phyloP scores from a whole-genome alignment of 768 basidiomycete genomes.

The Boletus reticulatus region DNA sequence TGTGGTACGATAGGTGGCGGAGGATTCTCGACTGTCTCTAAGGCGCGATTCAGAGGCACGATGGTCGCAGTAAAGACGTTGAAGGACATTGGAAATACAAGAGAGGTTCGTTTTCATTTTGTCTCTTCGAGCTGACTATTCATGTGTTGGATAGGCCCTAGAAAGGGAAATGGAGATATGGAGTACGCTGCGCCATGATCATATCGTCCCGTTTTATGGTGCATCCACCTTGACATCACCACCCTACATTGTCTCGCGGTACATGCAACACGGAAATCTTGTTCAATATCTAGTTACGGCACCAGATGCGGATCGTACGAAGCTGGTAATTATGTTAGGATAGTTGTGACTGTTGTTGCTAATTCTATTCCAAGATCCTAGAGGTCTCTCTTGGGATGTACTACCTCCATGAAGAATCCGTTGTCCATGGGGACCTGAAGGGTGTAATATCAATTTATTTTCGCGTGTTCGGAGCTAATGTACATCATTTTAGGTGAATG shows the following conservation, averaged over 20 bases:
- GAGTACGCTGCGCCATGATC: constrained; percentile 8
- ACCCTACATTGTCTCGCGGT: constrained; percentile 9
- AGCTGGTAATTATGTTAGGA: not conserved
- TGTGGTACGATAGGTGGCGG: constrained; percentile 24
- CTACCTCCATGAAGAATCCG: constrained; percentile 12
- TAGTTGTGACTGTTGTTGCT: not conserved
- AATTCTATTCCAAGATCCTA: not conserved
- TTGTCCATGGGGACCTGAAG: constrained; percentile 32
- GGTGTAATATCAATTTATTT: constrained; percentile 12
- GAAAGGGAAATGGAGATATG: constrained; percentile 11
- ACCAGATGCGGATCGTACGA: not conserved
- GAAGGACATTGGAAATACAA: not conserved
- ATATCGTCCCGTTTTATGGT: constrained; percentile 14
- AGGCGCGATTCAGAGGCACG: not conserved
- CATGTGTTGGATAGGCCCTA: not conserved
- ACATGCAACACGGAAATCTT: constrained; percentile 7
- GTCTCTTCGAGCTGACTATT: not conserved
- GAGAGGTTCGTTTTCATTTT: not conserved
- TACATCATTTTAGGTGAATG: constrained; percentile 24
- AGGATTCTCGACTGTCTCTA: constrained; percentile 16
- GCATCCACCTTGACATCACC: constrained; percentile 3
- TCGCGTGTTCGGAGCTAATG: not conserved
- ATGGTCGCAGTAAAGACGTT: constrained; percentile 3
- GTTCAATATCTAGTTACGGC: constrained; percentile 1
- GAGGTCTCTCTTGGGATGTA: constrained; percentile 14